Conservation (phyloP, 768 basidiomycete species). For the Russula brevipes region DNA sequence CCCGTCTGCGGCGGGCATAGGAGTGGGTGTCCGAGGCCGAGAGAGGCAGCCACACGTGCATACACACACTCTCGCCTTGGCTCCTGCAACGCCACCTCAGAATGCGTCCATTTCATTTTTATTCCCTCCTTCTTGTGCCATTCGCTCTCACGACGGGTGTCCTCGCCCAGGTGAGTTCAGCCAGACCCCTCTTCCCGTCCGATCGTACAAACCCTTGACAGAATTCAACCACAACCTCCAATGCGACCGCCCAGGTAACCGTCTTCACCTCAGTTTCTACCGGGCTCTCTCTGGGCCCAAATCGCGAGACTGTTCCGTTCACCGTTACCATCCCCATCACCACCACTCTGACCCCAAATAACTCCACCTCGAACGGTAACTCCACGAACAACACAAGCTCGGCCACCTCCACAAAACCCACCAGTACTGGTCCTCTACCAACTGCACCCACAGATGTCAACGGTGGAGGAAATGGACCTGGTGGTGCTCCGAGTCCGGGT, state of each 20-base stretch:
- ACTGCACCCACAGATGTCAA: slow-evolving; percentile 54
- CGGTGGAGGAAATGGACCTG: slow-evolving; percentile 43
- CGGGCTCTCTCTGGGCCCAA: slow-evolving; percentile 35
- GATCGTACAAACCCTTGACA: background rate
- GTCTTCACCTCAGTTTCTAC: slow-evolving; percentile 31
- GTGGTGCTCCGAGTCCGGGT: slow-evolving; percentile 61
- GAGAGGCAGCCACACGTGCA: background rate
- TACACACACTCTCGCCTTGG: background rate
- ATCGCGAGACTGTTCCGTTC: slow-evolving; percentile 40
- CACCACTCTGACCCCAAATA: slow-evolving; percentile 41
- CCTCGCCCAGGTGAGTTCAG: slow-evolving; percentile 33
- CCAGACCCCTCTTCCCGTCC: background rate
- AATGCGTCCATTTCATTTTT: slow-evolving; percentile 9
- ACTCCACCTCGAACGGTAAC: slow-evolving; percentile 25
- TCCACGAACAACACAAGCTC: slow-evolving; percentile 27
- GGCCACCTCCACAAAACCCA: slow-evolving; percentile 36
- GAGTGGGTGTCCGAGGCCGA: background rate
- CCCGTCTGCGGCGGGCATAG: background rate
- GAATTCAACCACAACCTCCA: slow-evolving; percentile 15
- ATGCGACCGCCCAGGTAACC: slow-evolving; percentile 4
- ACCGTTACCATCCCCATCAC: slow-evolving; percentile 43
- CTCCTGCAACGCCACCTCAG: background rate
- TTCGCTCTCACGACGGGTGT: slow-evolving; percentile 29
- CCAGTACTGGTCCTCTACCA: slow-evolving; percentile 44
- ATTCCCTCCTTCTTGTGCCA: slow-evolving; percentile 32